Base-by-base conservation (phyloP, 2,329 filamentous ascomycete genomes). In the Fusarium sublunatum region DNA sequence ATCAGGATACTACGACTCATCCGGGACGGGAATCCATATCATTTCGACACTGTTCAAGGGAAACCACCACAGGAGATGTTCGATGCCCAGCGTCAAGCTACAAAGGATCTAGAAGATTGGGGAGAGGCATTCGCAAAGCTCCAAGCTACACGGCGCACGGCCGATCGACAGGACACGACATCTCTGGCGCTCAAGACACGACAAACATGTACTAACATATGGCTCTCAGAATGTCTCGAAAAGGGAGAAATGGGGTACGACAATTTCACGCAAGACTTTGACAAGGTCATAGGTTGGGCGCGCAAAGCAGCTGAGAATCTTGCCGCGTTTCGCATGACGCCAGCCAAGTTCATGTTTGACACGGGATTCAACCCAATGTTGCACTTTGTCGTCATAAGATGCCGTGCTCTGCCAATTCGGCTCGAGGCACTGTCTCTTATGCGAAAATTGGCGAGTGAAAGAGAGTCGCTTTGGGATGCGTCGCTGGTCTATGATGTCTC, bases 401-500 rank as follows among this genome's bases (percentile, higher is more conserved):
- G 79, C 36, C 76, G 79, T 0, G 70, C 72, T n/a, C 65, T 80
- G 6, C 42, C 50, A 2, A 73, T 77, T 1, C 72, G 79, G 1
- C 32, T 78, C 0, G 64, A 67, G 3, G 79, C 76, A 0, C 59
- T 81, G 1, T 58, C 63, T 0, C 56, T 78, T 12, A 65, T 81
- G 57, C 66, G 65, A 12, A 62, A 44, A 1, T 61, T 79, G 1
- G 72, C 75, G 0, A 70, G 71, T 0, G 48, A 64, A 1, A 65
- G 73, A 15, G 78, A 81, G 49, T 74, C 72, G 2, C 47, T 79
- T 0, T 81, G 77, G 77, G 74, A 80, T 22, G 58, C 70, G 0
- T 50, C 58, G 0, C 61, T 68, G 0, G 68, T 80, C 64, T 70
- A 75, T 44, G 67, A 69, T 2, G 52, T 76, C 3, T 76, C 72